Base-by-base conservation (phyloP, 805 yeast genomes). In the Saccharomycopsis oosterbeekiorum region DNA sequence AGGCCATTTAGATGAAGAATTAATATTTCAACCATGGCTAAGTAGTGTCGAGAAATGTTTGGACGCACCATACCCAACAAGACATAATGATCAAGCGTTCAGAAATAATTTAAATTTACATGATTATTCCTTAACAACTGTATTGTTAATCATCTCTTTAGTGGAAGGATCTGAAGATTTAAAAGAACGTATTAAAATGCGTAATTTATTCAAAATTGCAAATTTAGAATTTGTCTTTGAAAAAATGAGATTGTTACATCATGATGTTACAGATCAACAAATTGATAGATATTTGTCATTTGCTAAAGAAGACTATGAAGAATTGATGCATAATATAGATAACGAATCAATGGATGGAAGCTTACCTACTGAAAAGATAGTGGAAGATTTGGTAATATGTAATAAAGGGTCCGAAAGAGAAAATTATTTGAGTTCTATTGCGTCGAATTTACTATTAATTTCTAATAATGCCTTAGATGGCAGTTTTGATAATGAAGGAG, bases 191-290 rank as follows among this genome's bases (percentile, higher is more conserved):
- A 42, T 63, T 4, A 56, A 62, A 17, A 59, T 63, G 17, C 26
- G 65, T 34, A 55, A 47, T 15, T 55, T 54, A 15, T 57, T 63
- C 29, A 47, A 56, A 11, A 54, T 51, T 26, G 59, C 59, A 12
- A 37, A 51, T 50, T 11, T 61, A 11, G 15, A 41, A 5, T 36
- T 78, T 66, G 73, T 88, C 17, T 78, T 86, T 59, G 75, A 75
- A 37, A 73, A 75, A 29, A 79, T 87, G 74, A 79, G 79, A 56
- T 72, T 72, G 1, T 74, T 89, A 61, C 77, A 81, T 26, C 80
- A 79, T 66, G 85, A 81, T n/a, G 77, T 78, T 8, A 77, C 90
- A 56, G 78, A 77, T 59, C 88, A 86, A 64, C 86, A 88, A 68
- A 81, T 89, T 56, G 75, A 78, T n/a, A 80, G 79, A 61, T 90